Base-by-base conservation (phyloP, 257 asterid species). In the Datura wrightii region DNA sequence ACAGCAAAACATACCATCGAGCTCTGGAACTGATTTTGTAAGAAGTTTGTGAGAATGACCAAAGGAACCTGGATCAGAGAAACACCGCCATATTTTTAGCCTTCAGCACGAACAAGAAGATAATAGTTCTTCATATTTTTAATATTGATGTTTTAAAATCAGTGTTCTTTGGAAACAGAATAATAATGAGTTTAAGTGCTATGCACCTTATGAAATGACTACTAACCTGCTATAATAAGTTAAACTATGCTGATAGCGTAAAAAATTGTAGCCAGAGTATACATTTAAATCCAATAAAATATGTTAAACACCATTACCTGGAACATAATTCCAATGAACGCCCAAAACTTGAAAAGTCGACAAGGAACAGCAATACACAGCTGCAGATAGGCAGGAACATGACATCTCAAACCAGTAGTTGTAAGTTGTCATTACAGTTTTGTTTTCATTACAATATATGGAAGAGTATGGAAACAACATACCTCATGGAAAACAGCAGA, bases 401-500 rank as follows among this genome's bases (percentile, higher is more conserved):
- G 62, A 24, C 13, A 52, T 50, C 62, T 50, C 62, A 13, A 3
- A 6, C 82, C 44, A 50, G 42, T 18, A 8, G 36, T 13, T 31
- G 24, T 24, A 50, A 50, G 82, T 52, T 31, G 19, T 42, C 24
- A 50, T 24, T 76, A 31, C 82, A 18, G 18, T 24, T 24, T 24
- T 24, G 44, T 24, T 50, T 19, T 13, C 14, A 5, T 3, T 13
- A 50, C 36, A 16, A 46, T 42, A 36, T 52, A 79, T 50, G 44
- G 42, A 39, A 36, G 37, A 83, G 18, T 34, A 63, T 79, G 56
- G 58, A 65, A 41, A 19, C 80, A 84, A 11, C 56, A 31, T 88
- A 97, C 99, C 99, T 97, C 99, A 48, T 97, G 99, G 91, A 97
- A 97, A 87, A 93, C 80, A 72, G 99, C 99, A 53, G 99, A 97